Conservation (phyloP, 2,329 filamentous ascomycete genomes). For the Phialophora tarda region DNA sequence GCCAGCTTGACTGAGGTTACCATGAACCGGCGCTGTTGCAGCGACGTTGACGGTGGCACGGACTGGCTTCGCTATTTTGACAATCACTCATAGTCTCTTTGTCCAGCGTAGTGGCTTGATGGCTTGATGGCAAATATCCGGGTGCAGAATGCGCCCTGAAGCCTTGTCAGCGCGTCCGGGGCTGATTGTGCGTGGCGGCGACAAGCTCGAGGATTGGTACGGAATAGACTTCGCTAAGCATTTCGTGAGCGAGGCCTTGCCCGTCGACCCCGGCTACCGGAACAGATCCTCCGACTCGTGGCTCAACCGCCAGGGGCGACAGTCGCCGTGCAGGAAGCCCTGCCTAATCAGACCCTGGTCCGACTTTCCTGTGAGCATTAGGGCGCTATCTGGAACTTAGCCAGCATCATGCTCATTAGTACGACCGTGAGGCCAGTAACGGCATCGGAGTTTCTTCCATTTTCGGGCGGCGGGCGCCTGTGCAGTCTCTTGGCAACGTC, state of each 20-base stretch:
- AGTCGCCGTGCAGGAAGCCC: background rate
- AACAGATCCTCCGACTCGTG: background rate
- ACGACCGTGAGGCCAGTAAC: background rate
- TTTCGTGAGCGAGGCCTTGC: background rate
- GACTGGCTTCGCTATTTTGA: background rate
- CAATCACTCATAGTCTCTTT: background rate
- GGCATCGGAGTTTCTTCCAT: too few relatives aligned
- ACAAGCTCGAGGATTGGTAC: conserved; percentile 7
- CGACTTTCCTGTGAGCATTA: background rate
- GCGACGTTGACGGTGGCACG: background rate
- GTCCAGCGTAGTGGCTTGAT: background rate
- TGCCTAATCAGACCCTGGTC: background rate
- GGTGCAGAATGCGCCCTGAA: background rate
- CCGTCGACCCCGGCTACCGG: conserved; percentile 12
- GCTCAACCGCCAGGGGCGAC: background rate
- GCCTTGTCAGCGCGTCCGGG: background rate
- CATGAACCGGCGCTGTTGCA: background rate
- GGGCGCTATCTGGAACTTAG: background rate
- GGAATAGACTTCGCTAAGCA: background rate
- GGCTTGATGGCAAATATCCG: background rate
- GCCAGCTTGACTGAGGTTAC: background rate
- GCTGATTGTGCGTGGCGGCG: conserved; percentile 5
- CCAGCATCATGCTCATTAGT: background rate
- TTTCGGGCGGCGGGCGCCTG: background rate
- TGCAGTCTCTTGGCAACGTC: background rate